Evolutionary conservation across 2,329 filamentous ascomycete genomes (phyloP).

Genomic region (Mollisia scopiformis): DNA sequence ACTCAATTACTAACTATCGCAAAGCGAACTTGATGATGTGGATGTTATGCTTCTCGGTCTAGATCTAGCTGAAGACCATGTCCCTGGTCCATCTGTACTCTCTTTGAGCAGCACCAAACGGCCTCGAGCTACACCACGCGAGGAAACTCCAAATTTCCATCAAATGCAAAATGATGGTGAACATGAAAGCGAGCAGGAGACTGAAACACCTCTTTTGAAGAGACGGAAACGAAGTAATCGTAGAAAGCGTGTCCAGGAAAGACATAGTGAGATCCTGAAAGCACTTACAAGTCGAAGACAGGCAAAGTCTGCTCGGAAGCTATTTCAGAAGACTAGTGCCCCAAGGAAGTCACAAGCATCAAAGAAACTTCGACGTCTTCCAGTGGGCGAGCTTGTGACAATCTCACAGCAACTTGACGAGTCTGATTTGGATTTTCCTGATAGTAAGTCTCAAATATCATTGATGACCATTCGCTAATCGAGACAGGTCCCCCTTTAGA

Average conservation of each 20-base stretch:
- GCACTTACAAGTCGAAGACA: neutral
- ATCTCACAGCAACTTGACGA: conserved; percentile 13
- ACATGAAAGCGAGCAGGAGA: neutral
- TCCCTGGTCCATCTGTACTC: neutral
- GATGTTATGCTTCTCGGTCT: neutral
- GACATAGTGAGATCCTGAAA: neutral
- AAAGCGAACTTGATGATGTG: neutral
- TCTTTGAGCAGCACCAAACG: neutral
- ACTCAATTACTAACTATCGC: neutral
- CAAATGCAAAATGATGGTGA: neutral
- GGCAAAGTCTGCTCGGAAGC: neutral
- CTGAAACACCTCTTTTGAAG: neutral
- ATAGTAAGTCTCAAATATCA: conserved; percentile 6
- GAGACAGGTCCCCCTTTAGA: conserved; percentile 15
- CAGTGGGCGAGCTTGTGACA: conserved; percentile 24
- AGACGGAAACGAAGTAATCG: neutral
- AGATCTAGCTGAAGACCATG: neutral
- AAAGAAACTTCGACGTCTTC: conserved; percentile 22
- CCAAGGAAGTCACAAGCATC: neutral
- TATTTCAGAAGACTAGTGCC: neutral
- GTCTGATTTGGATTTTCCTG: conserved; percentile 7
- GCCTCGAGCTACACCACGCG: neutral
- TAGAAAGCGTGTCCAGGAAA: neutral
- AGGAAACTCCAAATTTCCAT: neutral
- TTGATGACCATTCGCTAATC: neutral